phyloP scores from a whole-genome alignment of 768 basidiomycete species.

The Kwoniella mangroviensis region DNA sequence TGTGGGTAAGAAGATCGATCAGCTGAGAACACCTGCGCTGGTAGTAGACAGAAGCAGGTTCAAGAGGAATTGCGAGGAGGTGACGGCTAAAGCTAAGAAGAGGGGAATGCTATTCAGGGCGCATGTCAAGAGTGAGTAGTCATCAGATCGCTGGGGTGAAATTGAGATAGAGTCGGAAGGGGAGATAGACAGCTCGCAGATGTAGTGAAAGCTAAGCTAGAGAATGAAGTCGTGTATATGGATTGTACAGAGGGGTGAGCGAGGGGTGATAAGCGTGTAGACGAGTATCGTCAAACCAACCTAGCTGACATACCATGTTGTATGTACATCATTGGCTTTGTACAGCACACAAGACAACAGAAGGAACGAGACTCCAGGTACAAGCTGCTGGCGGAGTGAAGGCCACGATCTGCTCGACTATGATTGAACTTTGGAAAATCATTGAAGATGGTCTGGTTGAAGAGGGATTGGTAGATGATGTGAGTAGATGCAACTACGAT shows the following conservation, averaged over 20 bases:
- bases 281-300: neutral
- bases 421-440: slow-evolving; percentile 80
- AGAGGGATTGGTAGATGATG: slow-evolving; percentile 78
- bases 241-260: neutral
- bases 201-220: neutral
- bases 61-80: slow-evolving; percentile 71
- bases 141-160: neutral
- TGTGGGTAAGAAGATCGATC: slow-evolving; percentile 65
- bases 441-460: slow-evolving; percentile 69
- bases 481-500: slow-evolving; percentile 57
- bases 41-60: slow-evolving; percentile 76
- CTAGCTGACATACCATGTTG: slow-evolving; percentile 58
- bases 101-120: slow-evolving; percentile 77
- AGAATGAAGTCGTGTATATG: neutral
- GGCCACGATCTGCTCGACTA: slow-evolving; percentile 75
- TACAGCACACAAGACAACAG: slow-evolving; percentile 66
- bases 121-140: slow-evolving; percentile 70
- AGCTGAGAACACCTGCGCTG: slow-evolving; percentile 75
- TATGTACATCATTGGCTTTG: slow-evolving; percentile 40
- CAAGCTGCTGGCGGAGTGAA: slow-evolving; percentile 64
- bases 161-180: neutral
- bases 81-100: slow-evolving; percentile 69
- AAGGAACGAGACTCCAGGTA: slow-evolving; percentile 75
- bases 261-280: neutral
- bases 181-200: neutral